Evolutionary conservation across 495 filamentous ascomycete species (phyloP).

Genomic region (Aspergillus campestris): DNA sequence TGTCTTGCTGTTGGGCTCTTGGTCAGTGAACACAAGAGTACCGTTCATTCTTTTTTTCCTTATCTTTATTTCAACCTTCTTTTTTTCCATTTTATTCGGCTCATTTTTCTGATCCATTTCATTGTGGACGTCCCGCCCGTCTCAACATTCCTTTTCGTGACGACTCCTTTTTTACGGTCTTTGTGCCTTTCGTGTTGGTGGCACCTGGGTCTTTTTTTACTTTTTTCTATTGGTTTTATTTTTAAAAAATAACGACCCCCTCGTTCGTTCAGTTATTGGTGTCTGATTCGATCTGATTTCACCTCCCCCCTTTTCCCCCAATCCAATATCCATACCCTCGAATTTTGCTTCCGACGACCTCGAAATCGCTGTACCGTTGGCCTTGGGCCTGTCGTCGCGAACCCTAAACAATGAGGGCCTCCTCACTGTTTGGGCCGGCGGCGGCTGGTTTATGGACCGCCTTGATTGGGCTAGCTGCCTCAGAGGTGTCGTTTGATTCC

Average conservation of each 20-base stretch:
- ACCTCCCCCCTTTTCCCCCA: neutral
- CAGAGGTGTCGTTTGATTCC: slow-evolving; percentile 61
- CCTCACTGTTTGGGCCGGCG: slow-evolving; percentile 50
- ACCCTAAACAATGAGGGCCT: slow-evolving; percentile 42
- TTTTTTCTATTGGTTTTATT: neutral
- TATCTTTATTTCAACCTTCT: slow-evolving; percentile 17
- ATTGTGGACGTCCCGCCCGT: neutral
- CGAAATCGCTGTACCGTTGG: neutral
- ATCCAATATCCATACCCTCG: too few species aligned
- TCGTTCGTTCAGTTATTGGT: slow-evolving; percentile 3
- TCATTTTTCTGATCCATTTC: too few species aligned
- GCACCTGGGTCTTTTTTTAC: slow-evolving; percentile 6
- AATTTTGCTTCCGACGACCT: slow-evolving; percentile 8
- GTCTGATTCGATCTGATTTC: slow-evolving; percentile 1
- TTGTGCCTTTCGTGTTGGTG: slow-evolving; percentile 20
- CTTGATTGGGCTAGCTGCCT: slow-evolving; percentile 36
- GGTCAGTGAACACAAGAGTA: neutral
- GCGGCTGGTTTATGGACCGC: slow-evolving; percentile 39
- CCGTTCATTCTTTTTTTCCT: slow-evolving; percentile 20
- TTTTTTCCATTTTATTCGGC: slow-evolving; percentile 9
- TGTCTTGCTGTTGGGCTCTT: too few species aligned
- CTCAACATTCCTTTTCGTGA: slow-evolving; percentile 23
- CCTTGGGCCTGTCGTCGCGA: slow-evolving; percentile 33
- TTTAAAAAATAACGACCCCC: neutral
- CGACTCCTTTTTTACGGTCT: slow-evolving; percentile 21